Evolutionary conservation across 2,329 filamentous ascomycete species (phyloP).

Genomic region (Penicillium sp.): DNA sequence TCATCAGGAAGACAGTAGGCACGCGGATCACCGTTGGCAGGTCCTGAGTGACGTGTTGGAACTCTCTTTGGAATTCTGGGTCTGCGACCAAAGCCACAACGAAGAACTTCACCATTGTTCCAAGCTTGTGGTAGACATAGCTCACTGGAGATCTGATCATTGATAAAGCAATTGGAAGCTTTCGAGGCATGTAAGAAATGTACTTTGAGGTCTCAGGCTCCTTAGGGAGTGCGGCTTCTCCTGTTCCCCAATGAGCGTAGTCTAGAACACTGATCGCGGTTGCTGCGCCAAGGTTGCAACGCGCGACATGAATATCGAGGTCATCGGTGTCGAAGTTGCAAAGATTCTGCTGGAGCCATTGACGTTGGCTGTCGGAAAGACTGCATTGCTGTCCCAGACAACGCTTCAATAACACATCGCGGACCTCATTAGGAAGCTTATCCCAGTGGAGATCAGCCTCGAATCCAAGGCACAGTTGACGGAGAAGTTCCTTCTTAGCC

Average conservation of each 20-base stretch:
- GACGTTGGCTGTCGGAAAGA: slow-evolving; percentile 43
- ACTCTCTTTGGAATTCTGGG: slow-evolving; percentile 54
- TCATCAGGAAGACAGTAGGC: slow-evolving; percentile 46
- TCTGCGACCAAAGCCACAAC: slow-evolving; percentile 55
- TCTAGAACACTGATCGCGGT: slow-evolving; percentile 35
- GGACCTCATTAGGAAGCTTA: slow-evolving; percentile 48
- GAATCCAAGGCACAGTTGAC: slow-evolving; percentile 52
- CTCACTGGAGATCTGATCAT: slow-evolving; percentile 38
- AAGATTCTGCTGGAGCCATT: slow-evolving; percentile 47
- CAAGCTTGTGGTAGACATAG: slow-evolving; percentile 47
- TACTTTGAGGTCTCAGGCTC: slow-evolving; percentile 28
- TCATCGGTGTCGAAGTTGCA: slow-evolving; percentile 40
- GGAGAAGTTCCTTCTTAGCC: slow-evolving; percentile 50
- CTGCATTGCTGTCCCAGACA: slow-evolving; percentile 47
- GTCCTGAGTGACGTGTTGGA: slow-evolving; percentile 46
- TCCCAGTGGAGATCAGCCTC: slow-evolving; percentile 57
- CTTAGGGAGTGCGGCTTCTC: slow-evolving; percentile 26
- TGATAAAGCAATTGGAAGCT: slow-evolving; percentile 23
- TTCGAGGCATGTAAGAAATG: slow-evolving; percentile 32
- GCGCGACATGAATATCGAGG: slow-evolving; percentile 49
- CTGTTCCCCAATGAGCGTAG: slow-evolving; percentile 32
- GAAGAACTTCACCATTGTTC: slow-evolving; percentile 51
- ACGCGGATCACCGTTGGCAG: slow-evolving; percentile 39
- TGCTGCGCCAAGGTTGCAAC: slow-evolving; percentile 52
- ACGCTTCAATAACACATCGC: slow-evolving; percentile 49